A percentile compares a stretch with the other conserved stretches of the same genome.
Conservation (phyloP, 73 alveolate genomes). For the Tetrahymena thermophila region DNA sequence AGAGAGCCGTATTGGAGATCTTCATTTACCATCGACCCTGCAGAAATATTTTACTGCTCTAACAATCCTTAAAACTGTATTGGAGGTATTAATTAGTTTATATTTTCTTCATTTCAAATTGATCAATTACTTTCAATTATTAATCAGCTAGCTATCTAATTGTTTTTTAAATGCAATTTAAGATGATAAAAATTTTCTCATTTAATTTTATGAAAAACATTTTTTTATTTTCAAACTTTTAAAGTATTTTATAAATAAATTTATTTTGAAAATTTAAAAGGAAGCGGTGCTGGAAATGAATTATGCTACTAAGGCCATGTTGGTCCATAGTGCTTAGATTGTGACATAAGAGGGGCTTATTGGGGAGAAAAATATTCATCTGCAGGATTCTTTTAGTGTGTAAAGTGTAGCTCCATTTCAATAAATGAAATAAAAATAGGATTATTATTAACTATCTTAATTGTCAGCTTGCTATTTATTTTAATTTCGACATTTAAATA, state of each 20-base stretch:
- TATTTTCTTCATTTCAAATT: too few relatives aligned
- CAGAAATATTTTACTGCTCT: background rate
- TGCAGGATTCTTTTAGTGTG: background rate
- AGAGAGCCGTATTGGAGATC: background rate
- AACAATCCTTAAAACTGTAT: background rate
- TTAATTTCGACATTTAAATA: background rate
- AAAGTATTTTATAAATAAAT: too few relatives aligned
- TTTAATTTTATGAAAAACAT: too few relatives aligned
- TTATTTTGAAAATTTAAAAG: too few relatives aligned
- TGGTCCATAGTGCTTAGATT: background rate
- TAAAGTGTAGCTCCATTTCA: background rate
- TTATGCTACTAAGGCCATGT: background rate
- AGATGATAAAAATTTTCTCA: too few relatives aligned
- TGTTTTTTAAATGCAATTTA: too few relatives aligned
- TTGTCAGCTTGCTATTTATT: background rate
- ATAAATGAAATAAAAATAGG: background rate
- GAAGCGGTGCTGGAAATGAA: background rate
- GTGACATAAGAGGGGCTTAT: background rate
- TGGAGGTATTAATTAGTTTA: background rate
- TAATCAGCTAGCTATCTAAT: too few relatives aligned
- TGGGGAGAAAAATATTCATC: background rate
- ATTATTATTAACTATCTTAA: background rate
- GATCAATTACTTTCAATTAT: too few relatives aligned
- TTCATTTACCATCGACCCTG: background rate
- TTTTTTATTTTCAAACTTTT: too few relatives aligned